Percentiles rank a stretch among this genome's conserved stretches.
Evolutionary conservation across 192 early-diverging fungal species (phyloP).

Genomic region (Coemansia sp.): DNA sequence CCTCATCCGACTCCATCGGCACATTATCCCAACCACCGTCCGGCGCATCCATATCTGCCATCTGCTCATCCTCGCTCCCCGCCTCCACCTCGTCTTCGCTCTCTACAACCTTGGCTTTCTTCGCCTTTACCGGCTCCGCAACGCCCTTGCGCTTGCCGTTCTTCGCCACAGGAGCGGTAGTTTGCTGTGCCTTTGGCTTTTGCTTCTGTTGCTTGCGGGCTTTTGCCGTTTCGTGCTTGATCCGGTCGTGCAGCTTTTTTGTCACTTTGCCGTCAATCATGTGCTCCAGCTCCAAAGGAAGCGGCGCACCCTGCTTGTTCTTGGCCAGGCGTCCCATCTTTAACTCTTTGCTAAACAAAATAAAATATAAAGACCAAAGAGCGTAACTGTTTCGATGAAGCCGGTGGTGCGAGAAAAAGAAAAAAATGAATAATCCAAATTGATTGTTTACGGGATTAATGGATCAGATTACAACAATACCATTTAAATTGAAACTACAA

Average conservation of each 20-base stretch:
- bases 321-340: slow-evolving; percentile 51
- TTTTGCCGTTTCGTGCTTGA: slow-evolving; percentile 30
- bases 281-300: slow-evolving; percentile 45
- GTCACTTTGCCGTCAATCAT: slow-evolving; percentile 48
- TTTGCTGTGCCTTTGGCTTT: slow-evolving; percentile 3
- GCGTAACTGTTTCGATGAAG: background rate
- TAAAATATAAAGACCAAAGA: background rate
- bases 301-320: slow-evolving; percentile 55
- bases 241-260: slow-evolving; percentile 34
- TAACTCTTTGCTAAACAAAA: background rate
- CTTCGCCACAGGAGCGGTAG: background rate
- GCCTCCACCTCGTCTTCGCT: slow-evolving; percentile 2
- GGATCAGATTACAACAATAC: too few relatives aligned
- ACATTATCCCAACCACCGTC: slow-evolving; percentile 52
- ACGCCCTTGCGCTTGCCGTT: slow-evolving; percentile 12
- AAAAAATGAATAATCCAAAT: background rate
- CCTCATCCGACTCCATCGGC: slow-evolving; percentile 54
- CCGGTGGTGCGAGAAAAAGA: background rate
- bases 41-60: slow-evolving; percentile 44
- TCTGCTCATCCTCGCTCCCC: slow-evolving; percentile 53
- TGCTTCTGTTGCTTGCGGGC: slow-evolving; percentile 33
- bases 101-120: slow-evolving; percentile 9
- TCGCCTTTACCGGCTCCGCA: background rate
- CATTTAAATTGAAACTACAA: background rate
- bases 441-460: too few relatives aligned